A percentile compares a stretch with the other conserved stretches of the same genome.
Evolutionary conservation across 2,329 filamentous ascomycete species (phyloP).

Genomic region (Mycosphaerella sp.): DNA sequence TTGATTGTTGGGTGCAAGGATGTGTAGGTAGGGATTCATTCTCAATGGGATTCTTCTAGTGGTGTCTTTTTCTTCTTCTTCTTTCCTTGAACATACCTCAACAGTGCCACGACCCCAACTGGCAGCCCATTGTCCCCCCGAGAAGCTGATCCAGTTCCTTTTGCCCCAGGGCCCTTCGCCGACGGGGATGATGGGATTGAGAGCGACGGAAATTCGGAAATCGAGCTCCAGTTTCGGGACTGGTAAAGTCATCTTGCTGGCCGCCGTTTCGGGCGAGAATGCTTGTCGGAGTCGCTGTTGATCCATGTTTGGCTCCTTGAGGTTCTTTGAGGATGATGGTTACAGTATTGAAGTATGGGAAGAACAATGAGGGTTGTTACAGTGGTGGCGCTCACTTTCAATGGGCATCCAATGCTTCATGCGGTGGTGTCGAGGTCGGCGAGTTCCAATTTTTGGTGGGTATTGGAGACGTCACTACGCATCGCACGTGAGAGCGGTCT

Average conservation of each 20-base stretch:
- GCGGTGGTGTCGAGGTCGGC: too few relatives aligned
- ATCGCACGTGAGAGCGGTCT: too few relatives aligned
- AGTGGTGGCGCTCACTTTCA: too few relatives aligned
- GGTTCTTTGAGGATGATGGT: background rate
- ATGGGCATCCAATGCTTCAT: too few relatives aligned
- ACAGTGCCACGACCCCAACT: slow-evolving; percentile 48
- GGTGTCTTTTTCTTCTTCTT: too few relatives aligned
- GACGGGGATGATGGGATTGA: slow-evolving; percentile 46
- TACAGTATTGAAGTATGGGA: background rate
- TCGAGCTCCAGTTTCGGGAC: slow-evolving; percentile 45
- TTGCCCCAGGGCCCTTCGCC: slow-evolving; percentile 45
- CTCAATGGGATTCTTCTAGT: too few relatives aligned
- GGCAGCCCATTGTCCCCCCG: slow-evolving; percentile 48
- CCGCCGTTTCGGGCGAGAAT: slow-evolving; percentile 3
- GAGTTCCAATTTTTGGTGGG: too few relatives aligned
- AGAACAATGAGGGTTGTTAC: too few relatives aligned
- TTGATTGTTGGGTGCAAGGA: too few relatives aligned
- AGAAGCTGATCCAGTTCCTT: slow-evolving; percentile 47
- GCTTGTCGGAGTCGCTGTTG: slow-evolving; percentile 3
- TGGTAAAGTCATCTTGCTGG: slow-evolving; percentile 31
- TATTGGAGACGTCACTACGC: too few relatives aligned
- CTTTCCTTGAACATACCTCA: background rate
- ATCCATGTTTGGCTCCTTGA: slow-evolving; percentile 2
- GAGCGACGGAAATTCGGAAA: slow-evolving; percentile 48
- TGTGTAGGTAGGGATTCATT: too few relatives aligned